A percentile compares a stretch with the other conserved stretches of the same genome.
These are phyloP conservation scores for Hylodesmum podocarpum DNA, from an alignment of 306 rosid genomes.

Conservation along the genomic window DNA sequence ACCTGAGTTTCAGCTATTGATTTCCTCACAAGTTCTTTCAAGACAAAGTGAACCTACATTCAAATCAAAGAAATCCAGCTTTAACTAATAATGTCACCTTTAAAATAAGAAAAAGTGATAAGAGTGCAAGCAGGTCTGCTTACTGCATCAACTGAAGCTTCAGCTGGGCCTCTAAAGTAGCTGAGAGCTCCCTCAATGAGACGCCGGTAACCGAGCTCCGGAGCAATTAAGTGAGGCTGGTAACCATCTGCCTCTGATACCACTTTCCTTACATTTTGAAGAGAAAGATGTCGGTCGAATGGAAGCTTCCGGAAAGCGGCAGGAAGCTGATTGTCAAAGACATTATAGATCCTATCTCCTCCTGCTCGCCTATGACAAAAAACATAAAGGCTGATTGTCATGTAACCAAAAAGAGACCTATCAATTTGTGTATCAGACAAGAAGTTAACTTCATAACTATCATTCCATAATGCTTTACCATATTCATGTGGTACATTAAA, in stretches of 20 bases:
- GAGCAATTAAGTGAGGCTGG: constrained; percentile 99
- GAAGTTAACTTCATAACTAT: background rate
- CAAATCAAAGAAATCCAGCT: constrained; percentile 18
- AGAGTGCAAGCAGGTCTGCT: constrained; percentile 31
- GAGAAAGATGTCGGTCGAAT: constrained; percentile 93
- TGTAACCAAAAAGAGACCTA: constrained; percentile 16
- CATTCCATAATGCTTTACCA: constrained; percentile 26
- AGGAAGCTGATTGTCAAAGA: constrained; percentile 98
- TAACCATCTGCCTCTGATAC: constrained; percentile 99
- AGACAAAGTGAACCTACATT: constrained; percentile 83
- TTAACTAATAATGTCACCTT: background rate
- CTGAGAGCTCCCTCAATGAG: constrained; percentile 80
- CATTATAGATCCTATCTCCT: constrained; percentile 94
- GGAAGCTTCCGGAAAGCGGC: constrained; percentile 98
- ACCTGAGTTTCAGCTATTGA: constrained; percentile 94
- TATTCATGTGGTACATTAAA: background rate
- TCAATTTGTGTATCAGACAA: background rate
- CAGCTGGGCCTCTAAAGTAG: constrained; percentile 96
- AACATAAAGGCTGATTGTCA: background rate
- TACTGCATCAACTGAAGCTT: constrained; percentile 99
- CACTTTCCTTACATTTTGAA: constrained; percentile 87
- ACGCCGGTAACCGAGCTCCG: constrained; percentile 98
- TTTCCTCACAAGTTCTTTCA: constrained; percentile 98
- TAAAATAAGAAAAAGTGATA: background rate
- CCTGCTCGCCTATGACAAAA: constrained; percentile 74